Conservation (phyloP, 352 stramenopile genomes). For the Globisporangium orthogonon region DNA sequence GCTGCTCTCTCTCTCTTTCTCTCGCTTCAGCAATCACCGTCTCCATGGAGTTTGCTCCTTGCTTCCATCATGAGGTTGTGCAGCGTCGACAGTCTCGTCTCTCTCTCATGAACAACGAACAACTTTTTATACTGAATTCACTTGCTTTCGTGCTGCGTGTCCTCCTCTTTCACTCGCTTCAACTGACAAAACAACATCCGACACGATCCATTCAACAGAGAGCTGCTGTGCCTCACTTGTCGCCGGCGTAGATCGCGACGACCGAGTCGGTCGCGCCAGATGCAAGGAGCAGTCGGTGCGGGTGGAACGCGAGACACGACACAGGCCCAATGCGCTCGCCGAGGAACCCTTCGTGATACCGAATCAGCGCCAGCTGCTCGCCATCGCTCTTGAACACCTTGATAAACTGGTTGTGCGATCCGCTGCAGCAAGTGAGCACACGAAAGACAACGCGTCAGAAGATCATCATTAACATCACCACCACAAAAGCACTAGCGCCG, state of each 20-base stretch:
- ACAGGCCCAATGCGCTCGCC: slow-evolving; percentile 96
- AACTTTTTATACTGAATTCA: neutral
- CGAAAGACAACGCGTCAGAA: slow-evolving; percentile 2
- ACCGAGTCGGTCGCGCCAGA: slow-evolving; percentile 95
- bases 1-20: neutral
- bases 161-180: too few species aligned
- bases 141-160: neutral
- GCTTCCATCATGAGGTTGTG: too few species aligned
- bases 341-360: slow-evolving; percentile 96
- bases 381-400: slow-evolving; percentile 94
- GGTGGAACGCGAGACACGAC: slow-evolving; percentile 96
- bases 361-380: slow-evolving; percentile 79
- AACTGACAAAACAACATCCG: too few species aligned
- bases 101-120: too few species aligned
- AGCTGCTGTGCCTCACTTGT: slow-evolving; percentile 12
- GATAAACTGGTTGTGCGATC: slow-evolving; percentile 98
- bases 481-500: neutral
- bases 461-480: slow-evolving; percentile 1
- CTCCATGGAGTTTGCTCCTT: neutral
- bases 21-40: neutral
- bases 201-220: too few species aligned
- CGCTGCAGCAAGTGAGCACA: slow-evolving; percentile 35
- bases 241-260: slow-evolving; percentile 55
- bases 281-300: slow-evolving; percentile 93
- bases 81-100: too few species aligned